Evolutionary conservation across 2,329 filamentous ascomycete genomes (phyloP).

Genomic region (Pseudocercospora macadamiae): DNA sequence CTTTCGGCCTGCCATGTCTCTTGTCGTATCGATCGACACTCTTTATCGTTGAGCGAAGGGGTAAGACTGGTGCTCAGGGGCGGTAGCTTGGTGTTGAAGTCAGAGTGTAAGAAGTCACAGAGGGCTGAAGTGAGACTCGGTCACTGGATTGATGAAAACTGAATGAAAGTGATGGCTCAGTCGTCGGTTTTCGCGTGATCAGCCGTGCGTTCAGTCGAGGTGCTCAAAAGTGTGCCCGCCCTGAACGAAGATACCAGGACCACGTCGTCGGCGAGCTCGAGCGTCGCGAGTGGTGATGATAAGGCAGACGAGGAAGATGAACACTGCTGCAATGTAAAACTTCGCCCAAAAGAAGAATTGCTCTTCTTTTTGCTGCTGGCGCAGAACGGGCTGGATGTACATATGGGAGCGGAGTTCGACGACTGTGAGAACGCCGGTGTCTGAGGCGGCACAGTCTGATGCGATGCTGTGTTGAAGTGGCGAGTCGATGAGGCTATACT

Average conservation of each 20-base stretch:
- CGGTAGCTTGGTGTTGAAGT: too few species aligned
- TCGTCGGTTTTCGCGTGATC: neutral
- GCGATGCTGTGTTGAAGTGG: neutral
- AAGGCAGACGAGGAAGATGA: neutral
- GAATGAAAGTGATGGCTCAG: neutral
- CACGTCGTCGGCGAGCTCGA: neutral
- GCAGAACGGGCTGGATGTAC: neutral
- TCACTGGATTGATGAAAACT: too few species aligned
- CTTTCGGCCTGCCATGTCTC: neutral
- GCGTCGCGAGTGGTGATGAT: neutral
- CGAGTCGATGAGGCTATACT: too few species aligned
- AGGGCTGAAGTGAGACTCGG: too few species aligned
- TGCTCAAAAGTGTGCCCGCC: neutral
- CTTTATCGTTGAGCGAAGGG: too few species aligned
- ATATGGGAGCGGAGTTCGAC: too few species aligned
- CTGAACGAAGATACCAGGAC: neutral
- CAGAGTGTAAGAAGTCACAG: too few species aligned
- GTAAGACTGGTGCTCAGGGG: too few species aligned
- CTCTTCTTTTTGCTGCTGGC: slow-evolving; percentile 1
- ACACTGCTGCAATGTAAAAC: neutral
- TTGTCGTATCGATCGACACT: too few species aligned
- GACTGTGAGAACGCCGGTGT: too few species aligned
- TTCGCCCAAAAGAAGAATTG: neutral
- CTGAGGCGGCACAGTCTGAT: too few species aligned
- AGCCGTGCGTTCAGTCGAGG: neutral